Base-by-base conservation (phyloP, 345 rosid species). In the Carallia pectinifolia region DNA sequence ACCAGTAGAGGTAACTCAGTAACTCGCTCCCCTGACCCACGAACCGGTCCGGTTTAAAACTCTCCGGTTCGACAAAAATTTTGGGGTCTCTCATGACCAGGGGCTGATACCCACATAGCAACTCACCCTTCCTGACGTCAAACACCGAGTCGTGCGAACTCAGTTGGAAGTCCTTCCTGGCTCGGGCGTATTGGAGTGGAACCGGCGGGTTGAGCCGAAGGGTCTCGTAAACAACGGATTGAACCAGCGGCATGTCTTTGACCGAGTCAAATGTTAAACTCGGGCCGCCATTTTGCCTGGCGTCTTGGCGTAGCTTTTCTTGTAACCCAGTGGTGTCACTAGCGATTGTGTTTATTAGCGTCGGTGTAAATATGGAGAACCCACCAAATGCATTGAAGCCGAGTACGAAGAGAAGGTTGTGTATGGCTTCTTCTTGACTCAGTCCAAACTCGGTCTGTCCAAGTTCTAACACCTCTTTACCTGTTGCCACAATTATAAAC, bases 331-430 rank as follows among this genome's bases (percentile, higher is more conserved):
- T 48, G 30, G 73, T 62, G 55, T 89, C 96, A 19, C 79, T 80
- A 0, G 71, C 77, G 36, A 93, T 75, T 39, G 7, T 13, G 2
- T n/a, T 65, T 17, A 93, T 16, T 5, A 91, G 62, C 5, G 56
- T 29, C 0, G 92, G 92, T 53, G 91, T 66, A 19, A 93, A 89
- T 38, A 88, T 13, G 4, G 93, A 82, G 81, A 93, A 93, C 34
- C 98, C 98, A 59, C 98, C 97, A 31, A 64, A 93, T 3, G 98
- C 89, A 44, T 93, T 93, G 76, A 93, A 93, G 5, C 98, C 93
- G 7, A 93, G 74, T 6, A 77, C 37, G 70, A 91, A 93, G 53
- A 93, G 77, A 15, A 91, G 53, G 78, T 93, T 91, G 53, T 93
- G 91, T 39, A 88, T 71, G 4, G 86, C 38, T 54, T 93, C 96